Evolutionary conservation across 495 filamentous ascomycete genomes (phyloP).

Genomic region (Aspergillus homomorphus): DNA sequence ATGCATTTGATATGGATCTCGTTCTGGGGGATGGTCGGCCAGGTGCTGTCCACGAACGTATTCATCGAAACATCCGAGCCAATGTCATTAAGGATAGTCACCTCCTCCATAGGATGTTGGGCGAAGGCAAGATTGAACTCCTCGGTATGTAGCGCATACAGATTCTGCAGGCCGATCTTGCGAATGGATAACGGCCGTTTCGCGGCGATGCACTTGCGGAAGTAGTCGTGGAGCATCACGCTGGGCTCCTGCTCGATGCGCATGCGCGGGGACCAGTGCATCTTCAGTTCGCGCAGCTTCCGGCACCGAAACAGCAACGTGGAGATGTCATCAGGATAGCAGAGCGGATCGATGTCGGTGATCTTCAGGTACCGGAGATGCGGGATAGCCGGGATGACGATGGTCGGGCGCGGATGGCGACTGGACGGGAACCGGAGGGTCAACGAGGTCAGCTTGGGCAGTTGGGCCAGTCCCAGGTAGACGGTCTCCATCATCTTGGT

Average conservation of each 20-base stretch:
- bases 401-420: constrained; percentile 57
- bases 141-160: constrained; percentile 52
- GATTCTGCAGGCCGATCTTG: constrained; percentile 53
- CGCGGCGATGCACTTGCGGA: constrained; percentile 49
- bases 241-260: constrained; percentile 55
- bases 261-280: constrained; percentile 65
- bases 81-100: constrained; percentile 49
- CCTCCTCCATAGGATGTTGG: constrained; percentile 39
- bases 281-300: constrained; percentile 51
- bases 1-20: constrained; percentile 35
- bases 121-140: constrained; percentile 44
- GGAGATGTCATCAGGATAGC: constrained; percentile 63
- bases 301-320: constrained; percentile 50
- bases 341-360: constrained; percentile 61
- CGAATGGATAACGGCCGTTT: constrained; percentile 44
- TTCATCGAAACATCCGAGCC: constrained; percentile 43
- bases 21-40: constrained; percentile 34
- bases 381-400: constrained; percentile 55
- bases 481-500: constrained; percentile 61
- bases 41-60: constrained; percentile 55
- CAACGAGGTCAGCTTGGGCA: constrained; percentile 50
- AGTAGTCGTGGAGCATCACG: constrained; percentile 52
- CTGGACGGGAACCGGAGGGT: constrained; percentile 54
- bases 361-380: constrained; percentile 51
- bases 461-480: constrained; percentile 51